phyloP scores from a whole-genome alignment of 2,329 filamentous ascomycete species.

The Tolypocladium cylindrosporum region DNA sequence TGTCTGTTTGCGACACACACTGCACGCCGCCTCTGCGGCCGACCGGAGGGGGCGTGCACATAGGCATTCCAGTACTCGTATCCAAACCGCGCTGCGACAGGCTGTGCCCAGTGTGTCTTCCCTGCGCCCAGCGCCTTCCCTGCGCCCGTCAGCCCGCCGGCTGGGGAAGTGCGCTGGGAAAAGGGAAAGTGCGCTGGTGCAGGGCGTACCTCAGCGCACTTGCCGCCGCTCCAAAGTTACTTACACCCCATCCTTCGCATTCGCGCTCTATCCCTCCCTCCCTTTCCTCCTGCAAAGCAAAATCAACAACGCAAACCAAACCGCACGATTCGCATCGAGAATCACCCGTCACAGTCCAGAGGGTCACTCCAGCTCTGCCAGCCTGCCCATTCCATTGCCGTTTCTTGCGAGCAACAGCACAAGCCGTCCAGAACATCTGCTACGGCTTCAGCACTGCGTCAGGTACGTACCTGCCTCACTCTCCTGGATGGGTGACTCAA shows the following conservation, averaged over 20 bases:
- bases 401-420: constrained; percentile 6
- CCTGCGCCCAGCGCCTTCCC: not conserved
- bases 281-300: constrained; percentile 32
- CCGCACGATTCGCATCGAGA: constrained; percentile 41
- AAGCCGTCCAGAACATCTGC: constrained; percentile 12
- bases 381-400: constrained; percentile 17
- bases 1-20: not conserved
- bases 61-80: not conserved
- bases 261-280: constrained; percentile 19
- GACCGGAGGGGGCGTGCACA: not conserved
- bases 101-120: not conserved
- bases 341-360: constrained; percentile 51
- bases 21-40: not conserved
- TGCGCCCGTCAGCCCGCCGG: not conserved
- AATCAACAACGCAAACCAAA: constrained; percentile 39
- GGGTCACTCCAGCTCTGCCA: constrained; percentile 42
- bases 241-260: not conserved
- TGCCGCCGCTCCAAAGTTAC: not conserved
- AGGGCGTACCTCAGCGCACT: not conserved
- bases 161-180: not conserved
- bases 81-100: not conserved
- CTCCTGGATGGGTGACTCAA: constrained; percentile 10
- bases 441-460: constrained; percentile 16
- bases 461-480: constrained; percentile 19
- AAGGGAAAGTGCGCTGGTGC: not conserved